Percentiles rank a stretch among this genome's conserved stretches.
Conservation (phyloP, 768 basidiomycete genomes). For the Galerina sulciceps region DNA sequence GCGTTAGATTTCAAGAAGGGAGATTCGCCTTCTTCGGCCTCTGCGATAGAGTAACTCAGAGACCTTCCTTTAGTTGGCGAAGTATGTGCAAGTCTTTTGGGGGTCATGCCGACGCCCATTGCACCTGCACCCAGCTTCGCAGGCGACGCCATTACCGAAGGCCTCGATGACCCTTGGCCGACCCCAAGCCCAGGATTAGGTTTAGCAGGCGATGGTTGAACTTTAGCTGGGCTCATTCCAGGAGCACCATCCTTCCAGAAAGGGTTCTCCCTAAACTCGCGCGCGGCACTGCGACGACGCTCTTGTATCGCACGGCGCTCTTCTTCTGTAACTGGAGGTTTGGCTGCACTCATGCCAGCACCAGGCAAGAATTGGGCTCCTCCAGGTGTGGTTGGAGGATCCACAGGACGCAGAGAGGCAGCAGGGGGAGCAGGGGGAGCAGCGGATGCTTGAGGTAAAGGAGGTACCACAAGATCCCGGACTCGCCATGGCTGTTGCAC, state of each 20-base stretch:
- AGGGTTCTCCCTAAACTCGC: conserved; percentile 39
- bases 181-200: conserved; percentile 5
- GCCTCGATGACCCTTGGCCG: not conserved
- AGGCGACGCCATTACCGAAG: conserved; percentile 1
- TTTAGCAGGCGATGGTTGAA: conserved; percentile 21
- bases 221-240: conserved; percentile 44
- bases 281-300: conserved; percentile 61
- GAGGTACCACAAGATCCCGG: conserved; percentile 54
- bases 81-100: not conserved
- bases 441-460: conserved; percentile 6
- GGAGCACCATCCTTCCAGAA: conserved; percentile 60
- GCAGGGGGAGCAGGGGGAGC: not conserved
- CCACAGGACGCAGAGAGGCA: not conserved
- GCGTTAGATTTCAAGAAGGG: conserved; percentile 8
- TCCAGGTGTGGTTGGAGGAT: conserved; percentile 1
- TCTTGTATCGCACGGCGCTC: conserved; percentile 67
- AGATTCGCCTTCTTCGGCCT: conserved; percentile 9
- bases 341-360: not conserved
- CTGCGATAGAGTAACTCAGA: conserved; percentile 15
- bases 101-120: not conserved
- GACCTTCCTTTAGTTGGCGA: conserved; percentile 25
- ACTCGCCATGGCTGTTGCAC: conserved; percentile 60
- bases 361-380: too few relatives aligned
- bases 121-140: not conserved
- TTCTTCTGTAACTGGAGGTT: conserved; percentile 40